Evolutionary conservation across 495 filamentous ascomycete genomes (phyloP).

Genomic region (Hypoxylon fragiforme): DNA sequence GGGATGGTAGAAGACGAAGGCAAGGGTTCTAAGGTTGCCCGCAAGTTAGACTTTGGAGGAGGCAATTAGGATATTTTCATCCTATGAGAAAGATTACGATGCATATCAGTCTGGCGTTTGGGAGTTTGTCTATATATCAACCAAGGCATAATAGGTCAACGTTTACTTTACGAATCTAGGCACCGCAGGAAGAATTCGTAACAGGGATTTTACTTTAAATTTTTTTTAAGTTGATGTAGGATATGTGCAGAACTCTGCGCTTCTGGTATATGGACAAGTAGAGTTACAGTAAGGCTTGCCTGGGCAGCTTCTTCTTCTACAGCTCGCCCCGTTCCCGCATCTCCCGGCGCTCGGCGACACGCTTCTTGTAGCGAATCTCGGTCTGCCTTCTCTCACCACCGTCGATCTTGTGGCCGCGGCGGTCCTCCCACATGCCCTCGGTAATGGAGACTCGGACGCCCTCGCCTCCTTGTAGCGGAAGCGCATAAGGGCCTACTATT

Average conservation of each 20-base stretch:
- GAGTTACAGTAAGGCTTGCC: conserved; percentile 11
- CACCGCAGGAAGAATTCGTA: background rate
- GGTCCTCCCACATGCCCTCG: conserved; percentile 88
- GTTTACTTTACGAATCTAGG: conserved; percentile 6
- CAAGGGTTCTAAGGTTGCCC: conserved; percentile 71
- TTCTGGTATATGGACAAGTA: conserved; percentile 36
- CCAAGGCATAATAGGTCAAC: background rate
- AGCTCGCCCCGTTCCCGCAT: conserved; percentile 41
- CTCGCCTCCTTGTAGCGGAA: conserved; percentile 64
- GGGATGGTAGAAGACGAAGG: conserved; percentile 72
- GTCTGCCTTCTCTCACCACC: conserved; percentile 90
- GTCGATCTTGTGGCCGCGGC: conserved; percentile 86
- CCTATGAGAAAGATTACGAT: background rate
- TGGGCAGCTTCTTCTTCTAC: conserved; percentile 14
- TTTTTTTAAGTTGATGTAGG: conserved; percentile 3
- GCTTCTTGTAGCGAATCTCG: conserved; percentile 68
- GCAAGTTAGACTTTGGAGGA: conserved; percentile 81
- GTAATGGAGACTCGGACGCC: conserved; percentile 67
- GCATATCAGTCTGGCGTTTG: conserved; percentile 16
- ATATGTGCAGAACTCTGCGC: conserved; percentile 4
- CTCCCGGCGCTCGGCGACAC: conserved; percentile 53
- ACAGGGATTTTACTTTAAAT: too few species aligned
- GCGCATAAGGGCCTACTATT: conserved; percentile 72
- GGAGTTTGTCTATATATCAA: background rate
- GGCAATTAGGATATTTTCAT: conserved; percentile 48